Conservation (phyloP, 345 rosid genomes). For the Sonneratia alba region DNA sequence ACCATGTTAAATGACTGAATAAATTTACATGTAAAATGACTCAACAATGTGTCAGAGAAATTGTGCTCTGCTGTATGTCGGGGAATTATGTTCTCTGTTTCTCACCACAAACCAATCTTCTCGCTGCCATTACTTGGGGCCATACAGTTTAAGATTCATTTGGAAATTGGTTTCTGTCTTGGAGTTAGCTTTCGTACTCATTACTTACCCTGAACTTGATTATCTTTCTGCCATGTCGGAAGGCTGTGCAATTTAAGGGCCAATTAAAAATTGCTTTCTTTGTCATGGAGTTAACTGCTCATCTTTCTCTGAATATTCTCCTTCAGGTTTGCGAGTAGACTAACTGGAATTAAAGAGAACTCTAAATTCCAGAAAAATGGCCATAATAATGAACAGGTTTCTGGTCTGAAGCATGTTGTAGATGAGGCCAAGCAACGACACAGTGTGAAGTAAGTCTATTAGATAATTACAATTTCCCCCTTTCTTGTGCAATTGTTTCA, state of each 20-base stretch:
- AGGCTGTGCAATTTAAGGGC: background rate
- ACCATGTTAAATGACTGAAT: background rate
- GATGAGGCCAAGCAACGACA: constrained; percentile 69
- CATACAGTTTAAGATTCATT: too few species aligned
- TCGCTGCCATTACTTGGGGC: too few species aligned
- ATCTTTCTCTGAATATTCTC: background rate
- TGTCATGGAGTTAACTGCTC: constrained; percentile 4
- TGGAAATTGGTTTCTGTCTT: too few species aligned
- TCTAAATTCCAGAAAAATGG: constrained; percentile 62
- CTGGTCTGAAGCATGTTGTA: constrained; percentile 68
- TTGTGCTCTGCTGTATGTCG: background rate
- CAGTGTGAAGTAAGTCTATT: constrained; percentile 63
- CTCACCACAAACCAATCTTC: too few species aligned
- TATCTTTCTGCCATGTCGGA: background rate
- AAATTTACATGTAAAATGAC: background rate
- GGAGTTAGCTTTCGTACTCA: too few species aligned
- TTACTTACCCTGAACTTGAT: background rate
- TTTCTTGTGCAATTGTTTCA: background rate
- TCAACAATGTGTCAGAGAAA: background rate
- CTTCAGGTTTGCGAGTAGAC: constrained; percentile 82
- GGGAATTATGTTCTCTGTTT: background rate
- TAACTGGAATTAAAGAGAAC: constrained; percentile 87
- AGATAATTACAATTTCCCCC: background rate
- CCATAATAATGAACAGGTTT: constrained; percentile 31
- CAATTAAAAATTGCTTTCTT: background rate